Base-by-base conservation (phyloP, 2,329 filamentous ascomycete species). In the Didymosphaeria variabile region DNA sequence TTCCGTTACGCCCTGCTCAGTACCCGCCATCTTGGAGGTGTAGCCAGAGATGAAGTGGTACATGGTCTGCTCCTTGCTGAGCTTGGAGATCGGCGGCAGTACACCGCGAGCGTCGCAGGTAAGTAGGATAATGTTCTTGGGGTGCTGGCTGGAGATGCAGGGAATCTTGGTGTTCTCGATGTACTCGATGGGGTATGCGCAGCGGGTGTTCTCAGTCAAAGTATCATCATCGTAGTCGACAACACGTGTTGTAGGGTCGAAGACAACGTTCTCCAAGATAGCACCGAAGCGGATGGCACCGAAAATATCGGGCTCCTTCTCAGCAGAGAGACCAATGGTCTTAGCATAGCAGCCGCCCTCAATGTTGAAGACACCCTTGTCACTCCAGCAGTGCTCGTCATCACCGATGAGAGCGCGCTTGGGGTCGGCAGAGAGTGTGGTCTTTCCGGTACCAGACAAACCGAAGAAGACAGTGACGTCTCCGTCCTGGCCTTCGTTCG, bases 31-130 rank as follows among this genome's bases (percentile, higher is more conserved):
- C 90, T 99, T 99, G 78, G 94, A 98, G 67, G 95, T 99, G 87
- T 99, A 99, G 73, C 95, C 95, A 19, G 92, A 97, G 83, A 99
- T 99, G 89, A 99, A 99, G 87, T 99, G 95, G 90, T 98, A 99
- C 94, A 99, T 98, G 81, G 93, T 97, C 85, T 98, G 95, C 75
- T 92, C 89, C 67, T 91, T 88, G 85, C 91, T 89, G 79, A 99
- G 91, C 87, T 98, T 98, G 75, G 93, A 97, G 83, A 99, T 98
- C 52, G 95, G 95, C 59, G 95, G 95, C 59, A 99, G 89, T 53
- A 99, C 95, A 85, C 95, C 95, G 71, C 95, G 93, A 62, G 95
- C 95, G 76, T 99, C 95, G 84, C 95, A 99, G 65, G 95, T 99
- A 72, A 99, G 90, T 72, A 99, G 91, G 78, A 99, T 92, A 82